A percentile compares a stretch with the other conserved stretches of the same genome.
Evolutionary conservation across 2,329 filamentous ascomycete species (phyloP).

Genomic region (Apiospora aurea): DNA sequence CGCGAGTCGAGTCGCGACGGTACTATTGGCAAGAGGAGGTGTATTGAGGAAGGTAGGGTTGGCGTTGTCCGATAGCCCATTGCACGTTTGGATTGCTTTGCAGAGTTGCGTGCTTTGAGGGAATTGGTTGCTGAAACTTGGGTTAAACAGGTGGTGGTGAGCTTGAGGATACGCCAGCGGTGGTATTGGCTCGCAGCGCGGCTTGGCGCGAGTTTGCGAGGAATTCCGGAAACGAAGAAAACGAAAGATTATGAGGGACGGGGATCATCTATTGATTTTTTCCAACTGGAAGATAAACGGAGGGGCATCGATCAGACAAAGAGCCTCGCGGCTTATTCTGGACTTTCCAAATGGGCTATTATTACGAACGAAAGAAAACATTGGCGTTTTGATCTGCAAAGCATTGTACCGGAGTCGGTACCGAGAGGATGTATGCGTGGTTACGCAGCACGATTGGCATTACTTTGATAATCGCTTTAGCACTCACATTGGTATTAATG

Average conservation of each 20-base stretch:
- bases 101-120: slow-evolving; percentile 19
- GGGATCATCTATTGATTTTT: slow-evolving; percentile 2
- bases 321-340: slow-evolving; percentile 12
- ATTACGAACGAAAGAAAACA: neutral
- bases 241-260: slow-evolving; percentile 1
- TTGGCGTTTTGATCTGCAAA: neutral
- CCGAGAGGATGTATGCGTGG: neutral
- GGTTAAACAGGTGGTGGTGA: slow-evolving; percentile 22
- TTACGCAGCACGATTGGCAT: slow-evolving; percentile 8
- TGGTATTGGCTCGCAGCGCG: slow-evolving; percentile 16
- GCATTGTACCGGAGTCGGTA: neutral
- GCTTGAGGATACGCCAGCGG: slow-evolving; percentile 8
- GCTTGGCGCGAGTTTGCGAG: slow-evolving; percentile 20
- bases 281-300: neutral
- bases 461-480: slow-evolving; percentile 13
- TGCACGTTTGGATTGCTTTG: neutral
- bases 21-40: slow-evolving; percentile 36
- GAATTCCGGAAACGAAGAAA: slow-evolving; percentile 19
- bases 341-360: neutral
- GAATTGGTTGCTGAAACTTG: slow-evolving; percentile 16
- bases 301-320: slow-evolving; percentile 4
- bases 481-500: neutral
- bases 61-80: slow-evolving; percentile 36
- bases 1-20: slow-evolving; percentile 33
- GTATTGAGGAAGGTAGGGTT: slow-evolving; percentile 39